Evolutionary conservation across 2,329 filamentous ascomycete genomes (phyloP).

Genomic region (Aspergillus pseudoglaucus): DNA sequence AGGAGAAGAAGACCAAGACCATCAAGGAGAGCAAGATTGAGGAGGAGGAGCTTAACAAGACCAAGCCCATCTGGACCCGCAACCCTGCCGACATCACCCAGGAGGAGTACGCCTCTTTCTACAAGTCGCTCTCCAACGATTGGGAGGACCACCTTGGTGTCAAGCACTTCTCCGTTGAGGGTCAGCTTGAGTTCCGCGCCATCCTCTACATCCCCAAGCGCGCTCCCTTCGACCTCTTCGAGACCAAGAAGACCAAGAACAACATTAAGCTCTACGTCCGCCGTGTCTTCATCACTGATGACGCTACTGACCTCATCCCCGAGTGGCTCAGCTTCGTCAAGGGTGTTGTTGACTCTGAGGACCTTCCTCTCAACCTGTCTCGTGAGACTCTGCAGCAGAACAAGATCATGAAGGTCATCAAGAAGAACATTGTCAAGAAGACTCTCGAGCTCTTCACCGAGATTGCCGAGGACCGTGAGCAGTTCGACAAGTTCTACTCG

Average conservation of each 20-base stretch:
- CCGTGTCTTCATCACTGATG: constrained; percentile 99
- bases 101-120: constrained; percentile 98
- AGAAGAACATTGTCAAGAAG: constrained; percentile 99
- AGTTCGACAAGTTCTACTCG: constrained; percentile 99
- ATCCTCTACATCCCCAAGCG: constrained; percentile 99
- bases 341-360: constrained; percentile 99
- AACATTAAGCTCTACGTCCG: constrained; percentile 99
- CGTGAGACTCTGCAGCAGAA: constrained; percentile 99
- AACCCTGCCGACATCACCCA: constrained; percentile 91
- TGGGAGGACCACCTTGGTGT: constrained; percentile 99
- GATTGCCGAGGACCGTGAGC: constrained; percentile 99
- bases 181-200: constrained; percentile 99
- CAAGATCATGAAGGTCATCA: constrained; percentile 99
- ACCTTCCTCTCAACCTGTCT: constrained; percentile 97
- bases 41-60: constrained; percentile 99
- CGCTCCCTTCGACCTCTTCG: constrained; percentile 97
- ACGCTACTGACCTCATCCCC: constrained; percentile 96
- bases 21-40: constrained; percentile 98
- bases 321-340: constrained; percentile 99
- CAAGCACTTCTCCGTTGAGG: constrained; percentile 99
- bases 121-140: constrained; percentile 99
- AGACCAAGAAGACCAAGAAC: constrained; percentile 99
- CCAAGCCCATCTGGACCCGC: constrained; percentile 99
- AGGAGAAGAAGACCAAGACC: constrained; percentile 98
- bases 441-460: constrained; percentile 98